Evolutionary conservation across 371 early-diverging fungal species (phyloP).

Genomic region (Mucor indicus): DNA sequence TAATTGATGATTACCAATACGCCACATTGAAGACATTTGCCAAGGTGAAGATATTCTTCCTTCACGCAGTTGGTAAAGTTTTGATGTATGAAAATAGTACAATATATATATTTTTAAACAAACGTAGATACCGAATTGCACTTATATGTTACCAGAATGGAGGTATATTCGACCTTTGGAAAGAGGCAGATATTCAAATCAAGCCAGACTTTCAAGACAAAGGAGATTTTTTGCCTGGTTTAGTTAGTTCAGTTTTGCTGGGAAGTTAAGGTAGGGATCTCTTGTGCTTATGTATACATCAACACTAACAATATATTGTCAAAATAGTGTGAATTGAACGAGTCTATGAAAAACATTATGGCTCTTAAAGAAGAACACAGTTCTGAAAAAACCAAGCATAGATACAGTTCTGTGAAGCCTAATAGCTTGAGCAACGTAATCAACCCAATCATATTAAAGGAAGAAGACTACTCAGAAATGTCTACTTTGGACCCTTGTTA

Average conservation of each 20-base stretch:
- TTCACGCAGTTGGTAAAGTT: slow-evolving; percentile 5
- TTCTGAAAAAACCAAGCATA: slow-evolving; percentile 1
- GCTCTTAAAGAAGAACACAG: slow-evolving; percentile 6
- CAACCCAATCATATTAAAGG: slow-evolving; percentile 13
- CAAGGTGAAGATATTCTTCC: slow-evolving; percentile 4
- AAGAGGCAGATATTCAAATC: slow-evolving; percentile 2
- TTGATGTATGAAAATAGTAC: slow-evolving; percentile 2
- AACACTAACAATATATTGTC: slow-evolving; percentile 8
- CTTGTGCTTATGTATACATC: neutral
- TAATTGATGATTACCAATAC: slow-evolving; percentile 2
- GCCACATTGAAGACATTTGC: neutral
- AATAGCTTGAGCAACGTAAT: neutral
- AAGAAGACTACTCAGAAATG: slow-evolving; percentile 6
- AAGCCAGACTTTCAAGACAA: slow-evolving; percentile 9
- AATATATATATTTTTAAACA: slow-evolving; percentile 1
- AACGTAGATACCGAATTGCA: slow-evolving; percentile 8
- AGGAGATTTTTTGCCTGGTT: slow-evolving; percentile 7
- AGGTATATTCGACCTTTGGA: slow-evolving; percentile 5
- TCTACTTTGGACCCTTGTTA: slow-evolving; percentile 5
- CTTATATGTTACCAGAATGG: slow-evolving; percentile 2
- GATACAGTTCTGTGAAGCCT: slow-evolving; percentile 4
- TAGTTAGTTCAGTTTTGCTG: slow-evolving; percentile 9
- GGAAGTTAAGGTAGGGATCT: slow-evolving; percentile 7
- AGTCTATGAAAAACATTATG: slow-evolving; percentile 4
- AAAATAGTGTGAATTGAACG: slow-evolving; percentile 6